Evolutionary conservation across 371 early-diverging fungal genomes (phyloP), one percentile per base, ranked within the genome.

Genomic region (Mucor lusitanicus): DNA sequence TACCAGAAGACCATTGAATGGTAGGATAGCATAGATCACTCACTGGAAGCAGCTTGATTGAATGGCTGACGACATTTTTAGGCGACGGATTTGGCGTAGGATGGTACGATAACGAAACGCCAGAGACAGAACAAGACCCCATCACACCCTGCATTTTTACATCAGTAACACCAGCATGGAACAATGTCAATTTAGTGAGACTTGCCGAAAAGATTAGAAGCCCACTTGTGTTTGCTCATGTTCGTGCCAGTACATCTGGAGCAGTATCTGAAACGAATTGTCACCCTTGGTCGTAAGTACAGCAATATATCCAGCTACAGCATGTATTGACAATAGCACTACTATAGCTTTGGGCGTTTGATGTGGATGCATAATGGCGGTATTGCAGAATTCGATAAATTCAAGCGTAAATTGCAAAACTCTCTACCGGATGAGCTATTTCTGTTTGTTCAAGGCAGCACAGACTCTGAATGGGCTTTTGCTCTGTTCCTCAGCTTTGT

Each of bases 301-400:
- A 53, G 23, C 6, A 46, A 46, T 21, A 1, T 0, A 21, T 9
- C 46, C n/a, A 46, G 8, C 9, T 25, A 6, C 53, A 23, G 23
- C 13, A 53, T 11, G 27, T 12, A 53, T 25, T 53, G 25, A 53
- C 53, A 13, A 13, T 53, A 0, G 23, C 15, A 15, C 59, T 78
- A n/a, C n/a, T n/a, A n/a, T n/a, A 88, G 84, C 66, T 85, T 75
- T 68, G 93, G 92, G 27, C 83, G 86, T 46, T 78, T 94, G 21
- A 92, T 94, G 94, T 94, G 91, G 87, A 94, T 94, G 94, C 94
- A 94, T 81, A 93, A 94, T 75, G 94, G 94, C 46, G 81, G 85
- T 68, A 91, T 94, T 68, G 85, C 85, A 44, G 79, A 87, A 61
- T 94, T 94, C 61, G 77, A 85, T 59, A 88, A 87, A 87, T 91